Base-by-base conservation (phyloP, 805 yeast species). In the Jamesozyma piceae region DNA sequence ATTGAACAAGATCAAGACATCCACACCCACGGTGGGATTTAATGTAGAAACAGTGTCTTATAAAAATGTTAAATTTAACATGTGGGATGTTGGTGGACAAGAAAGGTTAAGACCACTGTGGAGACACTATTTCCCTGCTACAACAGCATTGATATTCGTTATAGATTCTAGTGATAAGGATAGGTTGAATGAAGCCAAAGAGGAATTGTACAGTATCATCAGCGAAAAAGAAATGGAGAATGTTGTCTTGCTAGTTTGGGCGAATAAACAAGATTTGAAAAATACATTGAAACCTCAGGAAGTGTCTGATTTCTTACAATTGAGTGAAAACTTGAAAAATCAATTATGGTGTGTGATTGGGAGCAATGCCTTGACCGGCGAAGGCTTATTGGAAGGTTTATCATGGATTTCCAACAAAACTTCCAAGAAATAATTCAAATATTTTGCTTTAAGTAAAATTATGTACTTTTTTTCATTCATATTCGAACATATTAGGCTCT, bases 51-150 rank as follows among this genome's bases (percentile, higher is more conserved):
- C 90, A 3, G 85, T 85, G 48, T 78, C 82, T 44, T 84, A 81
- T 64, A 82, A 80, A 60, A 83, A 83, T 62, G 80, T 84, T 45
- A 79, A 83, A 43, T 83, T 85, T 67, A 86, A 87, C 47, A 88
- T 85, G 59, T 85, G 95, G 95, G 95, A 85, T 64, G 92, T 92
- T 47, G 97, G 97, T 66, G 97, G 96, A 60, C 97, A 87, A 68
- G 94, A 84, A 56, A 72, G 94, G 63, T 76, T 88, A 52, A 77
- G 96, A 58, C 95, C 94, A 0, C 71, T 89, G 45, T 89, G 97
- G 97, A 78, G 96, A 64, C 96, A 89, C 60, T 89, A 89, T 66
- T 87, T 83, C 65, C 84, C 95, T 11, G 95, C 95, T 31, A 86
- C 96, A 4, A 83, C 87, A 58, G 95, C 95, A 9, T 72, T 89